Percentiles rank a stretch among this genome's conserved stretches.
Conservation (phyloP, 345 rosid species). For the Limnanthes douglasii region DNA sequence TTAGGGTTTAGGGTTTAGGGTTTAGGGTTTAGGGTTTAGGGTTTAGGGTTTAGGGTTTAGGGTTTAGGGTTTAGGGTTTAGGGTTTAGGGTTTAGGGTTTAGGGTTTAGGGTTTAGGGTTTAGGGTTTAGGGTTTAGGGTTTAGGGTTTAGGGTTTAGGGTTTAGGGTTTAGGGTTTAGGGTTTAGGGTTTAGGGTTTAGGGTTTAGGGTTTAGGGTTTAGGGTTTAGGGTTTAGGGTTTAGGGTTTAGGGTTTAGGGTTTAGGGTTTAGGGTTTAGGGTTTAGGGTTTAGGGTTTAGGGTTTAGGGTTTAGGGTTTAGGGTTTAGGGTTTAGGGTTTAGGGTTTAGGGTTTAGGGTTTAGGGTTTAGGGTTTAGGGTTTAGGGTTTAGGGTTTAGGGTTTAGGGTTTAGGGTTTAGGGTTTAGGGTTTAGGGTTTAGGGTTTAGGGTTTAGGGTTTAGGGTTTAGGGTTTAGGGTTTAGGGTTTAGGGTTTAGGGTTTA, state of each 20-base stretch:
- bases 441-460: conserved; percentile 13
- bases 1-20: neutral
- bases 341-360: no score
- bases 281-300: conserved; percentile 10
- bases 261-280: conserved; percentile 2
- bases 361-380: no score
- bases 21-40: neutral
- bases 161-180: neutral
- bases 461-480: no score
- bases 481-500: conserved; percentile 17
- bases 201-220: conserved; percentile 4
- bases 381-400: no score
- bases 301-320: conserved; percentile 10
- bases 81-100: neutral
- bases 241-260: neutral
- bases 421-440: conserved; percentile 13
- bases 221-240: conserved; percentile 5
- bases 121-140: conserved; percentile 2
- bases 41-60: neutral
- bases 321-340: conserved; percentile 11
- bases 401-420: conserved; percentile 11
- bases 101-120: neutral
- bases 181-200: conserved; percentile 9
- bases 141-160: neutral
- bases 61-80: neutral